Conservation (phyloP, 225 moss, liverwort and hornwort genomes). For the Bryoerythrophyllum caledonicum region DNA sequence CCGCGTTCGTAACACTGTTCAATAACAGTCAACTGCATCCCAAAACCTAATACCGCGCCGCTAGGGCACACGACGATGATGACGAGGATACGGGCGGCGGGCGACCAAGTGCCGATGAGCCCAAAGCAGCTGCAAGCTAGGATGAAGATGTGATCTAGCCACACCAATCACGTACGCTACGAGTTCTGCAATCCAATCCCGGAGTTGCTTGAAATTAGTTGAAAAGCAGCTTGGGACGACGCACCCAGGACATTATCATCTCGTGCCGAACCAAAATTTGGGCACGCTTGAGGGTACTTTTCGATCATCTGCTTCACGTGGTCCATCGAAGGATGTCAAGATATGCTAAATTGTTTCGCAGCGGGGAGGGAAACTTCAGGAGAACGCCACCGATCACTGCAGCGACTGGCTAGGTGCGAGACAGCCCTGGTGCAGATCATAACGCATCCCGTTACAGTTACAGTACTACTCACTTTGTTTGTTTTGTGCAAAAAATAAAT, state of each 20-base stretch:
- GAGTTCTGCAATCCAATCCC: neutral
- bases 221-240: neutral
- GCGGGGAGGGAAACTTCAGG: neutral
- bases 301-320: neutral
- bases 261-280: neutral
- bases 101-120: neutral
- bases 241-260: neutral
- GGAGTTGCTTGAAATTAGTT: neutral
- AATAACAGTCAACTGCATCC: neutral
- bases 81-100: neutral
- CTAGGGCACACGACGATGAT: neutral
- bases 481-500: no score
- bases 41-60: neutral
- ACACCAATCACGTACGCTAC: neutral
- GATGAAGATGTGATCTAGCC: neutral
- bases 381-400: neutral
- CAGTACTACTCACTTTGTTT: no score
- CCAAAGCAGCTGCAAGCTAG: neutral
- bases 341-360: neutral
- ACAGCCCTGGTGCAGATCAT: neutral
- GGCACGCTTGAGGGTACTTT: neutral
- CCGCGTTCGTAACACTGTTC: neutral
- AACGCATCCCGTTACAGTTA: neutral
- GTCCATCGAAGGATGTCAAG: neutral
- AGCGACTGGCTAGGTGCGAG: no score